These are phyloP conservation scores for Lactarius hatsudake DNA, from an alignment of 768 basidiomycete species.

Conservation along the genomic window DNA sequence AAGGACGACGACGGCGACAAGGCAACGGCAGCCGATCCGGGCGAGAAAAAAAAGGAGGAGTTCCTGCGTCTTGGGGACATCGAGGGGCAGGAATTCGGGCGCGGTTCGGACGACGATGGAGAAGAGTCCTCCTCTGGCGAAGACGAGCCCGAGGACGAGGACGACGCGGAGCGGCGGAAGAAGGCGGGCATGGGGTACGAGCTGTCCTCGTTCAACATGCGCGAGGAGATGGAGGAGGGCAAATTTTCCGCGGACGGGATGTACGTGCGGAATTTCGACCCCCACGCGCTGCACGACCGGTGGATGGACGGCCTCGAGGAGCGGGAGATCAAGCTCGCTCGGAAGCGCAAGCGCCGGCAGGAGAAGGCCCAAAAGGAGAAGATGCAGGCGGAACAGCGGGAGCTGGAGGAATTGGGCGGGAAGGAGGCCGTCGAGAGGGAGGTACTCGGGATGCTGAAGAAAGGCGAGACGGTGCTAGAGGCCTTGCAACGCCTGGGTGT, in stretches of 20 bases:
- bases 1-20: slow-evolving; percentile 59
- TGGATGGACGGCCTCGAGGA: slow-evolving; percentile 96
- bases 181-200: slow-evolving; percentile 93
- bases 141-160: slow-evolving; percentile 62
- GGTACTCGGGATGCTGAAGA: slow-evolving; percentile 72
- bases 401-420: slow-evolving; percentile 65
- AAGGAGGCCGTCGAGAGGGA: slow-evolving; percentile 61
- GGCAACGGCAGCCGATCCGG: slow-evolving; percentile 38
- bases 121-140: slow-evolving; percentile 35
- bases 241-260: slow-evolving; percentile 93
- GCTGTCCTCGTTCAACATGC: slow-evolving; percentile 97
- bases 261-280: slow-evolving; percentile 83
- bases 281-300: slow-evolving; percentile 86
- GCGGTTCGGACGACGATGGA: slow-evolving; percentile 40
- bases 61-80: slow-evolving; percentile 90
- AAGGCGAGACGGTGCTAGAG: slow-evolving; percentile 88
- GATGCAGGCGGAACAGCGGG: slow-evolving; percentile 69
- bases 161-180: slow-evolving; percentile 69
- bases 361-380: slow-evolving; percentile 71
- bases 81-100: slow-evolving; percentile 91
- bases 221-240: slow-evolving; percentile 97
- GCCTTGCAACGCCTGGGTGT: slow-evolving; percentile 83
- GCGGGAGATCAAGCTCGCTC: slow-evolving; percentile 77
- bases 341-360: slow-evolving; percentile 68
- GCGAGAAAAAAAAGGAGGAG: slow-evolving; percentile 59